Evolutionary conservation across 108 stramenopile genomes (phyloP).

Genomic region (Conticribra weissflogii): DNA sequence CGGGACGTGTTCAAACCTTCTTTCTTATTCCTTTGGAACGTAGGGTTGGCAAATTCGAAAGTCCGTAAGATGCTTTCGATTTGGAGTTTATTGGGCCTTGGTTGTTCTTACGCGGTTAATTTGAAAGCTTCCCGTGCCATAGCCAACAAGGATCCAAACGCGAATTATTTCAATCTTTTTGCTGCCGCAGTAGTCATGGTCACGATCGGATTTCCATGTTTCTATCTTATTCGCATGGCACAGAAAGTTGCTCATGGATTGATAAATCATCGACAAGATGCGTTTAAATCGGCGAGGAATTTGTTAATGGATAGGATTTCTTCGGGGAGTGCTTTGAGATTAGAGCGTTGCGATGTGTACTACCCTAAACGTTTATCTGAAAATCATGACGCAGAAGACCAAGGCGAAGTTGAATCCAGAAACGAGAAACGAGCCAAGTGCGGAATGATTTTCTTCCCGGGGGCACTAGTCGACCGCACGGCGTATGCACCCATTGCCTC

Average conservation of each 20-base stretch:
- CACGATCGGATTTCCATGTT: slow-evolving; percentile 31
- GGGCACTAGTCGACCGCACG: slow-evolving; percentile 59
- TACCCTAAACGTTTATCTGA: slow-evolving; percentile 21
- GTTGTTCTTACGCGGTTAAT: background rate
- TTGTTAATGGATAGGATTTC: slow-evolving; percentile 43
- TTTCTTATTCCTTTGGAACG: no score
- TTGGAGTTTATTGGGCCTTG: background rate
- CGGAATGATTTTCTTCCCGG: slow-evolving; percentile 68
- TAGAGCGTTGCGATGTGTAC: slow-evolving; percentile 54
- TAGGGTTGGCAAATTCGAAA: background rate
- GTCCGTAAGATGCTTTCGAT: background rate
- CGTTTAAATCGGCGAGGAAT: slow-evolving; percentile 51
- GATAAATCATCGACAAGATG: slow-evolving; percentile 42
- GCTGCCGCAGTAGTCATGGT: slow-evolving; percentile 2
- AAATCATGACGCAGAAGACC: background rate
- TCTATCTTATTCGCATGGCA: slow-evolving; percentile 8
- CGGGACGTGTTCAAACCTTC: background rate
- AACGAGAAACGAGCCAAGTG: slow-evolving; percentile 21
- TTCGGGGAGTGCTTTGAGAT: slow-evolving; percentile 46
- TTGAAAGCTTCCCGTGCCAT: background rate
- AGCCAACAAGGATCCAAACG: background rate
- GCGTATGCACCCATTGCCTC: slow-evolving; percentile 66
- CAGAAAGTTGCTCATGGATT: slow-evolving; percentile 7
- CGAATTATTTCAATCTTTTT: background rate
- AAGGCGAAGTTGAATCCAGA: background rate